Evolutionary conservation across 2,329 filamentous ascomycete species (phyloP).

Genomic region (Dactylonectria macrodidyma): DNA sequence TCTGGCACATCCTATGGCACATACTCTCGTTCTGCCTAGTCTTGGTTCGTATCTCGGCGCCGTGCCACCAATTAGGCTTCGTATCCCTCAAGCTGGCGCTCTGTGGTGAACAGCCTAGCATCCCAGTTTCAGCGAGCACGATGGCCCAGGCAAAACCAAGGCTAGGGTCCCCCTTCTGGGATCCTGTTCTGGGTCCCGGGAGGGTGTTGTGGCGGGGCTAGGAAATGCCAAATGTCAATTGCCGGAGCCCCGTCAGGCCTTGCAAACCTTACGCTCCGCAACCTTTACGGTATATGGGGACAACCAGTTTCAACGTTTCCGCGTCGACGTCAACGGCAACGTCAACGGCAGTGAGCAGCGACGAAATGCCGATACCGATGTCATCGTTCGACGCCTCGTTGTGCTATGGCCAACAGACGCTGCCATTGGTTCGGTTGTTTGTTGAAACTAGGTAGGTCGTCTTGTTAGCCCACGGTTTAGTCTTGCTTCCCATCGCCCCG

Average conservation of each 20-base stretch:
- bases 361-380: neutral
- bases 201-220: slow-evolving; percentile 4
- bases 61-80: slow-evolving; percentile 16
- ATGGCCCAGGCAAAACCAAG: neutral
- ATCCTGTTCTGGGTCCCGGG: neutral
- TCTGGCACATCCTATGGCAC: slow-evolving; percentile 6
- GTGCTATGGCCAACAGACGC: neutral
- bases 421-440: neutral
- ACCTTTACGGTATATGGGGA: neutral
- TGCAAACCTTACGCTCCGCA: neutral
- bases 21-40: slow-evolving; percentile 22
- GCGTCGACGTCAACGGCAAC: neutral
- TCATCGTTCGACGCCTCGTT: neutral
- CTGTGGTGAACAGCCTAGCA: neutral
- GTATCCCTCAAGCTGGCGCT: neutral
- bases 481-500: neutral
- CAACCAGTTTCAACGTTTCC: neutral
- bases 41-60: slow-evolving; percentile 18
- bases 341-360: slow-evolving; percentile 1
- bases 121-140: neutral
- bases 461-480: neutral
- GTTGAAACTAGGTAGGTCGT: neutral
- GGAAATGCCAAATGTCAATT: slow-evolving; percentile 7
- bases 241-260: slow-evolving; percentile 3
- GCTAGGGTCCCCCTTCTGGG: neutral